Conservation (phyloP, 2,329 filamentous ascomycete species). For the Neofusicoccum parvum region DNA sequence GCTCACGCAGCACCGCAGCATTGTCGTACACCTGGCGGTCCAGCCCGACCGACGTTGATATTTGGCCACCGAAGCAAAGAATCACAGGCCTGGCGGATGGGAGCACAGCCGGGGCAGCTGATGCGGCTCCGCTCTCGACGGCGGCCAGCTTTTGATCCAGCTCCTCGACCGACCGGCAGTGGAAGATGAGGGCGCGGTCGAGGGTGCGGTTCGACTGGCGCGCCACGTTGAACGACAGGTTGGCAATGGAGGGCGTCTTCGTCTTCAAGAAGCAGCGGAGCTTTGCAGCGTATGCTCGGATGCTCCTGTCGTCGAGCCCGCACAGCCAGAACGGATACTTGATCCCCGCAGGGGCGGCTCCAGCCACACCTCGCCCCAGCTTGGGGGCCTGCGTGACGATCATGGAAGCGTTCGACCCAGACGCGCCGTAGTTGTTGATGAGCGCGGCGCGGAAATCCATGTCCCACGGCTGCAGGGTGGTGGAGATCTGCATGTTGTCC, state of each 20-base stretch:
- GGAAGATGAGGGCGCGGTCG: not conserved
- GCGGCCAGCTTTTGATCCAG: not conserved
- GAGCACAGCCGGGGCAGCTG: not conserved
- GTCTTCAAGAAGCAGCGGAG: not conserved
- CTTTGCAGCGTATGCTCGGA: constrained; percentile 12
- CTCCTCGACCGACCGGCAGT: not conserved
- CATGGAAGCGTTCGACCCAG: not conserved
- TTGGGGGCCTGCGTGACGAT: not conserved
- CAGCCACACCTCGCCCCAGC: too few species aligned
- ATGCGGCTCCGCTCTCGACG: not conserved
- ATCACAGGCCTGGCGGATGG: constrained; percentile 23
- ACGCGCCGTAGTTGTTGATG: constrained; percentile 2
- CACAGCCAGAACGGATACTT: constrained; percentile 18
- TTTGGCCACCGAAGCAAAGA: constrained; percentile 30
- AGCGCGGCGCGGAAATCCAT: not conserved
- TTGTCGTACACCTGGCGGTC: constrained; percentile 23
- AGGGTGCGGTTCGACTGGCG: not conserved
- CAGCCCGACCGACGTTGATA: constrained; percentile 22
- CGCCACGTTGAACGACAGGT: not conserved
- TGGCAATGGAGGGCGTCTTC: not conserved
- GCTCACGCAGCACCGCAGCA: constrained; percentile 22
- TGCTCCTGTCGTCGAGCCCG: constrained; percentile 13
- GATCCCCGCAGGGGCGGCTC: not conserved
- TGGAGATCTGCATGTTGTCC: constrained; percentile 25
- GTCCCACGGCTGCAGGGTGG: constrained; percentile 16